Evolutionary conservation across 2,329 filamentous ascomycete species (phyloP).

Genomic region (Lithohypha guttulata): DNA sequence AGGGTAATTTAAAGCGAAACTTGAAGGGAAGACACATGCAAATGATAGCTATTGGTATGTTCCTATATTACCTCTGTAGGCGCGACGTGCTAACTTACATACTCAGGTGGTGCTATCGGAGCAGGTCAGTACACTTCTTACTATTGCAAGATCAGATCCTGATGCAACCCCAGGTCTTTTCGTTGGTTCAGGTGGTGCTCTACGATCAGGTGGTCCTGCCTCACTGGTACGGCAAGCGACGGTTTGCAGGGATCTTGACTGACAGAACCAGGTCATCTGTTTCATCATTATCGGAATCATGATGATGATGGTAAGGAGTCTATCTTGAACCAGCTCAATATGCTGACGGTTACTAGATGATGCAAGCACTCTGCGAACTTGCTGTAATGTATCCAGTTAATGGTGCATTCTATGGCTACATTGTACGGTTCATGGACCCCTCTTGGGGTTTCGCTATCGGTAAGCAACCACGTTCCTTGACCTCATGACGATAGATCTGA

Average conservation of each 20-base stretch:
- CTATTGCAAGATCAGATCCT: slow-evolving; percentile 10
- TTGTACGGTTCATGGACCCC: slow-evolving; percentile 85
- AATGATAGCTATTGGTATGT: slow-evolving; percentile 20
- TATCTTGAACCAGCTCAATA: too few species aligned
- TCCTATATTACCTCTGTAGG: too few species aligned
- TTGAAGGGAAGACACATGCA: slow-evolving; percentile 13
- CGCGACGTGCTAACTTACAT: too few species aligned
- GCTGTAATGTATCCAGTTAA: slow-evolving; percentile 83
- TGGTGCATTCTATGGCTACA: slow-evolving; percentile 83
- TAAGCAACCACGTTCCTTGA: not conserved
- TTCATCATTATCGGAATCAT: slow-evolving; percentile 71
- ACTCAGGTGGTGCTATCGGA: slow-evolving; percentile 24
- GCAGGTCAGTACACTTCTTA: too few species aligned
- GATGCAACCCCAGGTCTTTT: slow-evolving; percentile 34
- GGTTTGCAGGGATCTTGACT: too few species aligned
- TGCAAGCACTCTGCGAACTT: slow-evolving; percentile 83
- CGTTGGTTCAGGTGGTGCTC: slow-evolving; percentile 30
- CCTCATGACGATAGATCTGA: not conserved
- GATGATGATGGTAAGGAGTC: too few species aligned
- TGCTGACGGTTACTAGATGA: too few species aligned
- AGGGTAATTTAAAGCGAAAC: slow-evolving; percentile 11
- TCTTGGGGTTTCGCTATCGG: slow-evolving; percentile 52
- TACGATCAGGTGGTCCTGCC: slow-evolving; percentile 29
- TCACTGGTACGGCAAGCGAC: too few species aligned
- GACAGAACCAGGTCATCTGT: slow-evolving; percentile 60